Evolutionary conservation across 805 yeast species (phyloP), one percentile per base, ranked within the genome.

Genomic region (Barnettozyma californica): DNA sequence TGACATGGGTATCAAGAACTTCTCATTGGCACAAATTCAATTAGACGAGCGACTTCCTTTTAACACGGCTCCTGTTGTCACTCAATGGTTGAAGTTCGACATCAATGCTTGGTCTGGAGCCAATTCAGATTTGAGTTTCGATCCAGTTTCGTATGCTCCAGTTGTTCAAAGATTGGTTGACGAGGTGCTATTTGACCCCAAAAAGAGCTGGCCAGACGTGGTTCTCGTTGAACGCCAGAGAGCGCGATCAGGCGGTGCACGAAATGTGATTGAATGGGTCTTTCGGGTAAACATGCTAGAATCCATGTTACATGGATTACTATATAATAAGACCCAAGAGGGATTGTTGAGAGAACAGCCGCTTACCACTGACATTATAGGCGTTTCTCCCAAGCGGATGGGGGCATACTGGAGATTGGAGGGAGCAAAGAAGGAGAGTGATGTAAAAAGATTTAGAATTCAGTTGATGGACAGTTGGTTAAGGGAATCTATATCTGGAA

Each of bases 141-240:
- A 56, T 9, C 70, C 71, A 1, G 9, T 21, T 1, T 49, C 49
- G 2, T 64, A 63, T 35, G 57, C 64, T 1, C 35, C 54, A 4
- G 52, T 63, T 2, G 59, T 62, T 4, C 49, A 51, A 13, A 50
- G 51, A 5, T 51, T 68, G 4, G 61, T 65, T 1, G 60, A 68
- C 14, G 56, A 56, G 0, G 54, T 61, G 1, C 45, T 59, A 21
- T 50, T 68, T 11, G 58, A 61, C 2, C 20, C 45, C 1, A 46
- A 49, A 4, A 41, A 51, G 2, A 37, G 50, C 1, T 27, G 51
- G 0, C 75, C 80, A 0, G 74, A 74, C 49, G 58, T 71, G 3
- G 68, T 78, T 3, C 56, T 81, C 10, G 64, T 82, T 3, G 88
- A 83, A 55, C 58, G 80, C 48, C 88, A 83, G 59, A 57, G 87